Conservation (phyloP, 140 eudicot species). For the Erigeron philadelphicus region DNA sequence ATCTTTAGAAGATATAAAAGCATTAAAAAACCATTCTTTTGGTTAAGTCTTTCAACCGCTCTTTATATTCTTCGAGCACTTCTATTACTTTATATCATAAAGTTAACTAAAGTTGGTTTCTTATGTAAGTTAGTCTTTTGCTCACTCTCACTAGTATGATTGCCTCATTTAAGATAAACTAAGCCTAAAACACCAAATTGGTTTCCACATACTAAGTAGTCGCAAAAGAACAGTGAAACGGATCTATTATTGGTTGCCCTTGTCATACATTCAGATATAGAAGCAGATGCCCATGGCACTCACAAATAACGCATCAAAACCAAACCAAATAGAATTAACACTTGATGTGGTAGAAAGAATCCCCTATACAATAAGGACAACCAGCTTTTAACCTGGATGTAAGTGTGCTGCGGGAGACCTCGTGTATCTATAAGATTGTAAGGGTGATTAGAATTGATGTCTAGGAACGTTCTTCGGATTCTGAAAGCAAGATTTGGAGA, state of each 20-base stretch:
- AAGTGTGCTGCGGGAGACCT: neutral
- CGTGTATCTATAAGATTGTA: neutral
- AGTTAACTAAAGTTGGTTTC: too few relatives aligned
- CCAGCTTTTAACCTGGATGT: neutral
- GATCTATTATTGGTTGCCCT: neutral
- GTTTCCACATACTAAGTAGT: neutral
- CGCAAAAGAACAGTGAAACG: neutral
- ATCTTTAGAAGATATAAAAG: neutral
- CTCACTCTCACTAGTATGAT: too few relatives aligned
- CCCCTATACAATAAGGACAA: neutral
- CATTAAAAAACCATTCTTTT: too few relatives aligned
- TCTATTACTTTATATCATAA: too few relatives aligned
- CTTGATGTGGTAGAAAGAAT: neutral
- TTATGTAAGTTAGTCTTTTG: too few relatives aligned
- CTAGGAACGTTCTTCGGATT: neutral
- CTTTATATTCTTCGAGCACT: slow-evolving; percentile 1
- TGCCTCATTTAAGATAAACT: too few relatives aligned
- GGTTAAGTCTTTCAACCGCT: neutral
- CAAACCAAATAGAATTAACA: slow-evolving; percentile 1
- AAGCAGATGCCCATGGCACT: slow-evolving; percentile 9
- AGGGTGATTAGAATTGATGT: slow-evolving; percentile 1
- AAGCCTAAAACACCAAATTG: neutral
- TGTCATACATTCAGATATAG: neutral
- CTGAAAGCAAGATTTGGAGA: neutral
- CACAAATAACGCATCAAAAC: slow-evolving; percentile 1